Conservation (phyloP, 495 filamentous ascomycete species). For the Neurospora sp. region DNA sequence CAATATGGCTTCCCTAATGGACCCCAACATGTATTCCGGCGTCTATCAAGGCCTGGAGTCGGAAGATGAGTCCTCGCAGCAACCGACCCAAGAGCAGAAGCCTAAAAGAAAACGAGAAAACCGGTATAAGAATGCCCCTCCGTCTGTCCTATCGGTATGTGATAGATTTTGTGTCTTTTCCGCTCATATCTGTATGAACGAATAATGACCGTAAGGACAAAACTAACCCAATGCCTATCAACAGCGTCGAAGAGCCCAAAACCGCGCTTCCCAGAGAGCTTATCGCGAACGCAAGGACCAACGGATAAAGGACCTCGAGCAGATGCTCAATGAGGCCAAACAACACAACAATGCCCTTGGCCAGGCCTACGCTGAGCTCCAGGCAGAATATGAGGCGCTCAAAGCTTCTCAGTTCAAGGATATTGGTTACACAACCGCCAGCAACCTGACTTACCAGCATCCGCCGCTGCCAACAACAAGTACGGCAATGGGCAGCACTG, state of each 20-base stretch:
- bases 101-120: slow-evolving; percentile 39
- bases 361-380: slow-evolving; percentile 31
- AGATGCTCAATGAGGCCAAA: slow-evolving; percentile 53
- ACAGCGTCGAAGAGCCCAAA: slow-evolving; percentile 48
- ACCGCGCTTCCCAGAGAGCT: slow-evolving; percentile 58
- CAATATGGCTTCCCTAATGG: slow-evolving; percentile 20
- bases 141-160: slow-evolving; percentile 37
- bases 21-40: slow-evolving; percentile 15
- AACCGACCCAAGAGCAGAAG: slow-evolving; percentile 20
- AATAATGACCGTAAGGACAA: not conserved
- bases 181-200: not conserved
- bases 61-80: slow-evolving; percentile 31
- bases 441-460: slow-evolving; percentile 8
- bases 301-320: slow-evolving; percentile 69
- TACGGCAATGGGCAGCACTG: slow-evolving; percentile 6
- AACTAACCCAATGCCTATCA: not conserved
- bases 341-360: slow-evolving; percentile 32
- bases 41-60: slow-evolving; percentile 30
- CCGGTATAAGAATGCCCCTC: slow-evolving; percentile 40
- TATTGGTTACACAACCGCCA: slow-evolving; percentile 7
- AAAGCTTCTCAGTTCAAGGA: slow-evolving; percentile 22
- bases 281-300: slow-evolving; percentile 81
- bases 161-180: not conserved
- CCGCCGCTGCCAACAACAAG: slow-evolving; percentile 8
- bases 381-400: slow-evolving; percentile 31